Evolutionary conservation across 2,329 filamentous ascomycete genomes (phyloP), one percentile per base, ranked within the genome.

Genomic region (Achaetomium macrosporum): DNA sequence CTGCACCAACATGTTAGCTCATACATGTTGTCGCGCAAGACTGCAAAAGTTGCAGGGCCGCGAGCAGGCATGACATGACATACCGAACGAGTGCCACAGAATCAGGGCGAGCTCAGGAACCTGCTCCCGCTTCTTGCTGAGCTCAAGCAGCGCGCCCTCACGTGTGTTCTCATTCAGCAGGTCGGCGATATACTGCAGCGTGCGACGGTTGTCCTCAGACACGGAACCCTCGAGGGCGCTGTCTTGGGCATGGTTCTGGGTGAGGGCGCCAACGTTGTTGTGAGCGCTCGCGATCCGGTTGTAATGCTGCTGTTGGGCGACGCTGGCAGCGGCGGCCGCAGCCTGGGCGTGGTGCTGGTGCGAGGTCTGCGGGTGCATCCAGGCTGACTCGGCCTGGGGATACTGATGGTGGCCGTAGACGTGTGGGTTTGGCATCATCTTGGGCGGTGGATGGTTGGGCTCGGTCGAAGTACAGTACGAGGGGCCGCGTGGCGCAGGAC

Each of bases 121-220:
- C 71, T 97, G 93, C 72, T 99, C 93, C 53, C 93, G 79, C 80
- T 99, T 99, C 78, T 99, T 99, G 74, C 92, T 97, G 47, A 99
- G 79, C 71, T 99, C 93, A 65, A 99, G 79, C 50, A 99, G 78
- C 46, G 93, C 93, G 5, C 89, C 85, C 74, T 97, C 93, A 58
- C 93, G 82, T 29, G 90, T 91, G 63, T 80, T 84, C 59, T 91
- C 88, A 68, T 90, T 92, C 66, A 97, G 79, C 53, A 96, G 78
- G 68, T 96, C 91, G 50, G 91, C 89, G 59, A 96, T 93, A 77
- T 90, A 96, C 58, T 84, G 84, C 71, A 96, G 83, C n/a, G 95
- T 93, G 60, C 91, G 83, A 62, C 90, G 82, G 70, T 96, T 96
- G 68, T 96, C 92, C 68, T 96, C 92, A 16, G 85, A 89, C 59